Evolutionary conservation across 164 flowering plant species (phyloP).

Genomic region (Berberis vulgaris): DNA sequence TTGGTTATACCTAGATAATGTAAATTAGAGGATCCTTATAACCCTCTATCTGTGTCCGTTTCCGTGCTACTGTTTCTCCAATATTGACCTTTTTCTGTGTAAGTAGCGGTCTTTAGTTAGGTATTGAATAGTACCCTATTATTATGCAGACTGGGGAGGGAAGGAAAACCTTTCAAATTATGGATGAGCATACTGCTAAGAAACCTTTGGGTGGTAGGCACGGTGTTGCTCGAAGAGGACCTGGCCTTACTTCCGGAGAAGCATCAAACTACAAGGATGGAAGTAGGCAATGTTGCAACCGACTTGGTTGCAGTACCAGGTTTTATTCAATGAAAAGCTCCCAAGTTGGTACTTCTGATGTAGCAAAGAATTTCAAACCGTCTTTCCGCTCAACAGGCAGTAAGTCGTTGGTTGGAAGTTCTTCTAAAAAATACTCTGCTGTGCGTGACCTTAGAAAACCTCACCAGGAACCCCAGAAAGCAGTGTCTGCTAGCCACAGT

Average conservation of each 20-base stretch:
- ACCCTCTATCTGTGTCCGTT: too few species aligned
- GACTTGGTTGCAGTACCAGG: slow-evolving; percentile 65
- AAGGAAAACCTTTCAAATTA: slow-evolving; percentile 12
- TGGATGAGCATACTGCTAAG: slow-evolving; percentile 53
- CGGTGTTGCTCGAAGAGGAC: slow-evolving; percentile 31
- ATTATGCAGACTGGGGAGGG: too few species aligned
- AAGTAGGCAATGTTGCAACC: slow-evolving; percentile 43
- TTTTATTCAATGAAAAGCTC: slow-evolving; percentile 28
- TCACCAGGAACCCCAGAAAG: slow-evolving; percentile 20
- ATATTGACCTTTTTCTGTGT: too few species aligned
- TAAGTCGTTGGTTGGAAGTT: slow-evolving; percentile 44
- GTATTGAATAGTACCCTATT: too few species aligned
- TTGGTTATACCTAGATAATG: too few species aligned
- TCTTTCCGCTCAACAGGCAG: slow-evolving; percentile 34
- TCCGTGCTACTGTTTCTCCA: too few species aligned
- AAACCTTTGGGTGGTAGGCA: slow-evolving; percentile 23
- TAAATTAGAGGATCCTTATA: too few species aligned
- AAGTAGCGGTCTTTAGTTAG: too few species aligned
- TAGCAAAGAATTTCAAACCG: slow-evolving; percentile 29
- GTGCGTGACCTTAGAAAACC: slow-evolving; percentile 21
- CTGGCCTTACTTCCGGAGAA: slow-evolving; percentile 31
- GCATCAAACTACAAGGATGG: slow-evolving; percentile 24
- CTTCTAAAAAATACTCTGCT: slow-evolving; percentile 34
- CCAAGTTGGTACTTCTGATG: slow-evolving; percentile 26
- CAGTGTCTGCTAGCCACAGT: slow-evolving; percentile 33